Evolutionary conservation across 2,329 filamentous ascomycete species (phyloP), one percentile per base, ranked within the genome.

Genomic region (Rutstroemia sp.): DNA sequence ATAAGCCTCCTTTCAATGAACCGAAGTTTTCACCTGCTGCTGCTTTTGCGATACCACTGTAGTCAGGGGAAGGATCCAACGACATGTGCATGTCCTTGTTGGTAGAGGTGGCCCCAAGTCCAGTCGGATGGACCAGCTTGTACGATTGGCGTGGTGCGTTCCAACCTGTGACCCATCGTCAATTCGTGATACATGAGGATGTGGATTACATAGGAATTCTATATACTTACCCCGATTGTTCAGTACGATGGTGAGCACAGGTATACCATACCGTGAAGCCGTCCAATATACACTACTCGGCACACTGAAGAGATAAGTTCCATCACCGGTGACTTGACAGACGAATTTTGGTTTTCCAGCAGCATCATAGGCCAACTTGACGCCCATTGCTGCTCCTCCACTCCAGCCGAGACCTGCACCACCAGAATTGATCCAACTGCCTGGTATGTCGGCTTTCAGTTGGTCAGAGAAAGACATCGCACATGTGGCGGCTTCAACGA

Each of bases 381-480:
- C 83, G 1, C 88, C 88, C 5, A 91, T 70, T 0, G 85, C 84
- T 34, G 74, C 87, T 14, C 88, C 87, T 14, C 87, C 87, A 10
- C 81, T 86, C 87, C 88, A 91, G 3, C 88, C 87, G 0, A 91
- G 80, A 12, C 49, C 49, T 10, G 49, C 49, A 19, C 49, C 49
- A 14, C 14, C 38, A 51, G n/a, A 44, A 21, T 51, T 51, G 10
- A 51, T 2, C 87, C 88, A 14, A 85, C 87, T 0, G 84, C 87
- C 1, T 87, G 87, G 66, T 86, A 89, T 69, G 89, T 90, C 65
- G 90, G 81, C 84, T 84, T 53, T 16, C 2, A 46, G 27, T 36
- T 53, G 51, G 16, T 53, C 40, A 4, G 30, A 46, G 23, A 53
- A 25, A 25, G 42, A 3, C 42, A 53, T 46, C 16, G 42, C 40